Evolutionary conservation across 768 basidiomycete species (phyloP).

Genomic region (Rhodotorula taiwanensis): DNA sequence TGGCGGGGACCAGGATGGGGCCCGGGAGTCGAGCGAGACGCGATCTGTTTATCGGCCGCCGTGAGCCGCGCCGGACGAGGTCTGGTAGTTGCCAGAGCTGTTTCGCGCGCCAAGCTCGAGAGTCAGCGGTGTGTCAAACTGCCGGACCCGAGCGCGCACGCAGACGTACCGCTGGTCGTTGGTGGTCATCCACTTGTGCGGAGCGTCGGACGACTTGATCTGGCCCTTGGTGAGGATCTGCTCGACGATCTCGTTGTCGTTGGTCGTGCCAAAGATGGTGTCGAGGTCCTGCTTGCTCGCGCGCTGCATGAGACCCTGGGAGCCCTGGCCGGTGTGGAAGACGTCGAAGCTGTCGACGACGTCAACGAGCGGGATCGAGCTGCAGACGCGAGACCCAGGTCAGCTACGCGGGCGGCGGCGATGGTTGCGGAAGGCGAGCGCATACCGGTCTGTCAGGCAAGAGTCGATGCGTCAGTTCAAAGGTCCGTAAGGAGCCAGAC

Average conservation of each 20-base stretch:
- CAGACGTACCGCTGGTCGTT: conserved; percentile 18
- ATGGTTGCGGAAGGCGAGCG: background rate
- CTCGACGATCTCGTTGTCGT: conserved; percentile 59
- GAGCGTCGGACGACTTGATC: conserved; percentile 46
- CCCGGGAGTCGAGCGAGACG: background rate
- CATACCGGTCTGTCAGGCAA: conserved; percentile 14
- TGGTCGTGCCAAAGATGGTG: conserved; percentile 59
- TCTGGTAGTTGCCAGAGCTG: conserved; percentile 1
- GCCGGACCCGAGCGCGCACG: background rate
- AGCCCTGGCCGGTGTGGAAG: conserved; percentile 58
- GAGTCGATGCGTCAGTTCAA: background rate
- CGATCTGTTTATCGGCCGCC: background rate
- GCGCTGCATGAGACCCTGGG: conserved; percentile 65
- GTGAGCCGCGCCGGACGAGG: background rate
- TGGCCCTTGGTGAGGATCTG: conserved; percentile 60
- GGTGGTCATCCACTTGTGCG: conserved; percentile 11
- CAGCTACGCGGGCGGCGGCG: background rate
- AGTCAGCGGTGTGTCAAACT: too few relatives aligned
- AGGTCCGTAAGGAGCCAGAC: background rate
- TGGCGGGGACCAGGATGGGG: too few relatives aligned
- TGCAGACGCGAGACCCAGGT: conserved; percentile 1
- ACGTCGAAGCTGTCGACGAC: conserved; percentile 76
- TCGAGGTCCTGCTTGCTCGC: conserved; percentile 82
- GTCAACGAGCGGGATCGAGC: conserved; percentile 62
- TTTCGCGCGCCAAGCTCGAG: too few relatives aligned